Evolutionary conservation across 1,284 basidiomycete species (phyloP).

Genomic region (Ceratobasidium sp.): DNA sequence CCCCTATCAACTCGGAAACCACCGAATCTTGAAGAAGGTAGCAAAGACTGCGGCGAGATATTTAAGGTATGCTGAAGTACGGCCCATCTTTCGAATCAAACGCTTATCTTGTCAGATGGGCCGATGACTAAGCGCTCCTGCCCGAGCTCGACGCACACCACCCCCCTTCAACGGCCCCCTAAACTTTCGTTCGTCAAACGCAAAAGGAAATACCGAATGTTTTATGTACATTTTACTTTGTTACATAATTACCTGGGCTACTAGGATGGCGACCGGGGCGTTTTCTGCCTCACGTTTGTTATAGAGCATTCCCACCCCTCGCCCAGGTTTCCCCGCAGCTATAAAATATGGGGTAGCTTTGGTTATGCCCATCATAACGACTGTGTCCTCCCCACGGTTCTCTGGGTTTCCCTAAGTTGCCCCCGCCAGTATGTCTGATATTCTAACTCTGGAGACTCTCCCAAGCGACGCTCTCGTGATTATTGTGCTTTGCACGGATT

Average conservation of each 20-base stretch:
- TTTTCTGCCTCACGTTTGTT: constrained; percentile 5
- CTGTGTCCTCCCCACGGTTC: background rate
- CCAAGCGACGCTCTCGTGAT: constrained; percentile 15
- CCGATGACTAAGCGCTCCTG: too few relatives aligned
- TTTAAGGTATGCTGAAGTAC: too few relatives aligned
- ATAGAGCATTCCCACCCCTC: constrained; percentile 14
- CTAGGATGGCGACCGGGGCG: background rate
- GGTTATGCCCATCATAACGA: background rate
- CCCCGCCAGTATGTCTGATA: constrained; percentile 1
- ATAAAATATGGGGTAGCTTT: constrained; percentile 12
- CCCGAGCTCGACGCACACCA: background rate
- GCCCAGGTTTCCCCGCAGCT: constrained; percentile 9
- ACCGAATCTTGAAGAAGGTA: too few relatives aligned
- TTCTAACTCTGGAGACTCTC: constrained; percentile 5
- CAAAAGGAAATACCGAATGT: background rate
- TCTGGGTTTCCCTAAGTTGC: background rate
- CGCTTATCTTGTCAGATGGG: too few relatives aligned
- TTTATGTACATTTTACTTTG: background rate
- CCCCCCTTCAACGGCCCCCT: background rate
- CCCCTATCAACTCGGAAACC: too few relatives aligned
- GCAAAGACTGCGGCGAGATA: too few relatives aligned
- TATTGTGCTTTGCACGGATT: constrained; percentile 18
- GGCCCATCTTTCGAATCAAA: too few relatives aligned
- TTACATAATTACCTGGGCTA: background rate
- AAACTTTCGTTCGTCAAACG: background rate